A percentile compares a stretch with the other conserved stretches of the same genome.
phyloP scores from a whole-genome alignment of 2,329 filamentous ascomycete genomes.

The Curvularia lunata region DNA sequence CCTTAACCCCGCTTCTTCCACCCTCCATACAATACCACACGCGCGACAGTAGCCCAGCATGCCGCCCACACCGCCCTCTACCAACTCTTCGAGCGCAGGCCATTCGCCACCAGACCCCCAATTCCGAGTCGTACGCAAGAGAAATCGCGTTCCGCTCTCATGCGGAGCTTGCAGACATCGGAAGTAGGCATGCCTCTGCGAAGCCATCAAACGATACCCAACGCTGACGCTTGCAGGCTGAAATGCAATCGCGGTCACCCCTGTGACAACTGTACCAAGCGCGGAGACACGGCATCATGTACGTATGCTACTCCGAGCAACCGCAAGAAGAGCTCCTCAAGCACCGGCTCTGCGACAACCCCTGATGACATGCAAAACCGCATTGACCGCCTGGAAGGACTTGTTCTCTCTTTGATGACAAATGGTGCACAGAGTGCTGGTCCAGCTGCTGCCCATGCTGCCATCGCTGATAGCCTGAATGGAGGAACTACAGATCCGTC shows the following conservation, averaged over 20 bases:
- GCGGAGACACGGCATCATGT: constrained; percentile 80
- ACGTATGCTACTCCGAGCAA: constrained; percentile 74
- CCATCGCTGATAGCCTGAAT: constrained; percentile 57
- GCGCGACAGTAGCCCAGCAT: constrained; percentile 52
- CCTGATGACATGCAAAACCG: constrained; percentile 99
- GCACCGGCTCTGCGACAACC: constrained; percentile 64
- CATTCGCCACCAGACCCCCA: constrained; percentile 87
- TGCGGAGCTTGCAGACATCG: constrained; percentile 89
- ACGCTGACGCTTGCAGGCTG: constrained; percentile 57
- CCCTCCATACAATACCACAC: constrained; percentile 1
- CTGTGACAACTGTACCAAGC: constrained; percentile 93
- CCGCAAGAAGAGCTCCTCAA: constrained; percentile 71
- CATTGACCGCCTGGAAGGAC: constrained; percentile 90
- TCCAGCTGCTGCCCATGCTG: constrained; percentile 64
- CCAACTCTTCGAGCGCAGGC: constrained; percentile 75
- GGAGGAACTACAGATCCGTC: constrained; percentile 48
- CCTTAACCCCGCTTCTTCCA: constrained; percentile 28
- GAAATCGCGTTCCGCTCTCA: constrained; percentile 89
- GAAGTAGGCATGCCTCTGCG: constrained; percentile 66
- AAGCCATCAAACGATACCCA: background rate
- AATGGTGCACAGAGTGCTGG: constrained; percentile 72
- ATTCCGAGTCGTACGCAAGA: constrained; percentile 86
- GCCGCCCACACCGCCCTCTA: constrained; percentile 79
- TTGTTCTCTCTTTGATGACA: constrained; percentile 94
- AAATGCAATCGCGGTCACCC: constrained; percentile 94